Conservation (phyloP, 2,329 filamentous ascomycete genomes). For the Apiospora koreana region DNA sequence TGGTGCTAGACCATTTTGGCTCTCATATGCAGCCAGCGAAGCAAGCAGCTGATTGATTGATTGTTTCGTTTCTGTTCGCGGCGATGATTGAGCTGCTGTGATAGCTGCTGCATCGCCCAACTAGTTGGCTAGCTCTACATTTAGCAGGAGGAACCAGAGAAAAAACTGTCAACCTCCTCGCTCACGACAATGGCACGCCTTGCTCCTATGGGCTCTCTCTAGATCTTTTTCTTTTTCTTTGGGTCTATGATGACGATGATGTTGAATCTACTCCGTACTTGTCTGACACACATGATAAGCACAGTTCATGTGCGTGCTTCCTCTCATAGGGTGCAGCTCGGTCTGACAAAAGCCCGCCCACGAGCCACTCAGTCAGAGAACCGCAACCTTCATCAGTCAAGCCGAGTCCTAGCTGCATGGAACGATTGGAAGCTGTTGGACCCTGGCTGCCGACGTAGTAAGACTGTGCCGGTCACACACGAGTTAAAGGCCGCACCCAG, state of each 20-base stretch:
- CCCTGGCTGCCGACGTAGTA: conserved; percentile 1
- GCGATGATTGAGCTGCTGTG: not conserved
- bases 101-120: not conserved
- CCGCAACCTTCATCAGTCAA: not conserved
- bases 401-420: conserved; percentile 1
- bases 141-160: not conserved
- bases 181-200: not conserved
- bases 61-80: not conserved
- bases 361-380: not conserved
- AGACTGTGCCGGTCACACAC: conserved; percentile 1
- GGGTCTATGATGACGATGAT: not conserved
- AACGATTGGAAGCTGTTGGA: not conserved
- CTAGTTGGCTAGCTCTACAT: not conserved
- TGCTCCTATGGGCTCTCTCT: not conserved
- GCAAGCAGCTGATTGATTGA: not conserved
- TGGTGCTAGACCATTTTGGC: not conserved
- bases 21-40: not conserved
- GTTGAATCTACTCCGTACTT: not conserved
- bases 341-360: not conserved
- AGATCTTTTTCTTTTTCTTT: not conserved
- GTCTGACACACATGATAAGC: not conserved
- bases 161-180: not conserved
- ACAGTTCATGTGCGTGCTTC: conserved; percentile 3
- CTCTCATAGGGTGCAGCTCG: not conserved
- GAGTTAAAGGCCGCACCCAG: not conserved